Evolutionary conservation across 2,329 filamentous ascomycete genomes (phyloP).

Genomic region (Xylaria digitata): DNA sequence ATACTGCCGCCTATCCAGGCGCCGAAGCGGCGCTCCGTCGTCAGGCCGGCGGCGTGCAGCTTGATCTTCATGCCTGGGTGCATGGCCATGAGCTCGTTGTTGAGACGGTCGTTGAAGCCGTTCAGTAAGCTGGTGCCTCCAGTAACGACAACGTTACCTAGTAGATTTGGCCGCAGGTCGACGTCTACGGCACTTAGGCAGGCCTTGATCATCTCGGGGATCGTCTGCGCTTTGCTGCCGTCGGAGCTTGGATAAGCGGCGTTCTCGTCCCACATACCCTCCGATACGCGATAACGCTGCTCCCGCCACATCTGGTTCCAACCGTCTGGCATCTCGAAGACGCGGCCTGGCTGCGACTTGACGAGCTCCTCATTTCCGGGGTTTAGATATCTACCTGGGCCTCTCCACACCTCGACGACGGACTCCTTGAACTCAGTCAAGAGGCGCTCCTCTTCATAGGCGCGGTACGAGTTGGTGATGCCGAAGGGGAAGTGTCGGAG

Average conservation of each 20-base stretch:
- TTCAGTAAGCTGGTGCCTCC: constrained; percentile 88
- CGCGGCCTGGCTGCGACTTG: constrained; percentile 78
- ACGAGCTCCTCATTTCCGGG: constrained; percentile 81
- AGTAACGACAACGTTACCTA: constrained; percentile 92
- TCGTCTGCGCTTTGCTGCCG: constrained; percentile 73
- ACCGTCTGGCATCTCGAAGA: constrained; percentile 97
- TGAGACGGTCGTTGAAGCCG: constrained; percentile 90
- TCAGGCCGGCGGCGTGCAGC: constrained; percentile 86
- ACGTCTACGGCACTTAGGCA: constrained; percentile 85
- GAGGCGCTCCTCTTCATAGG: constrained; percentile 90
- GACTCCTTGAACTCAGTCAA: constrained; percentile 98
- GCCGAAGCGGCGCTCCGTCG: constrained; percentile 89
- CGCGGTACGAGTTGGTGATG: constrained; percentile 77
- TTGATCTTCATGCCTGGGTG: constrained; percentile 90
- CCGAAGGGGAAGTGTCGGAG: constrained; percentile 75
- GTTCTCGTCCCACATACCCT: constrained; percentile 90
- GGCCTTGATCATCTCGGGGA: constrained; percentile 83
- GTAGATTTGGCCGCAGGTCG: constrained; percentile 83
- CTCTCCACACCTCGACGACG: constrained; percentile 92
- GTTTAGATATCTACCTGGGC: constrained; percentile 73
- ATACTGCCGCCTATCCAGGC: constrained; percentile 98
- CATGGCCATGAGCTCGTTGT: constrained; percentile 81
- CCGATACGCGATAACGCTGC: constrained; percentile 86
- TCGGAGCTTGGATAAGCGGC: constrained; percentile 69
- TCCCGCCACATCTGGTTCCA: constrained; percentile 94